These are phyloP conservation scores for Coccinonectria pachysandricola DNA, from an alignment of 2,329 filamentous ascomycete genomes.

Conservation along the genomic window DNA sequence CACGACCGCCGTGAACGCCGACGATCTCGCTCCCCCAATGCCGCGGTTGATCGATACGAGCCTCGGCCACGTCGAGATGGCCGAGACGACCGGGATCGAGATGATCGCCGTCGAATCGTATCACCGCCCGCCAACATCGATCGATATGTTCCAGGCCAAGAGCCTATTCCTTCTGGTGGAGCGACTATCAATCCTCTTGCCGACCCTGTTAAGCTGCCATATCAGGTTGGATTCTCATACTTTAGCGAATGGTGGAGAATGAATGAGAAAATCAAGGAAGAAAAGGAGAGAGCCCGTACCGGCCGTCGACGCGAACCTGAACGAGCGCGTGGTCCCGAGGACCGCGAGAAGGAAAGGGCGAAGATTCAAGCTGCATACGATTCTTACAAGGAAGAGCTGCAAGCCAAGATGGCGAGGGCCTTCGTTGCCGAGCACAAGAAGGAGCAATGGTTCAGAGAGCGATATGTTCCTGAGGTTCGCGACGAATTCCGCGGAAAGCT, in stretches of 20 bases:
- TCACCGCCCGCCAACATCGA: constrained; percentile 66
- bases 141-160: constrained; percentile 71
- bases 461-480: constrained; percentile 76
- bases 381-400: constrained; percentile 56
- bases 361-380: constrained; percentile 65
- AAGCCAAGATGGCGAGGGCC: constrained; percentile 69
- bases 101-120: constrained; percentile 52
- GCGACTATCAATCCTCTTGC: constrained; percentile 53
- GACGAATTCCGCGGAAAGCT: constrained; percentile 65
- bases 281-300: constrained; percentile 60
- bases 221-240: constrained; percentile 77
- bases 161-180: constrained; percentile 32
- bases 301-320: constrained; percentile 59
- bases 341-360: constrained; percentile 67
- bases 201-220: constrained; percentile 63
- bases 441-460: constrained; percentile 97
- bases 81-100: constrained; percentile 48
- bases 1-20: constrained; percentile 51
- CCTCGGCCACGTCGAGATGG: constrained; percentile 62
- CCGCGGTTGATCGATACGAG: constrained; percentile 65
- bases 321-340: constrained; percentile 55
- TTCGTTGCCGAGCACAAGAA: constrained; percentile 90
- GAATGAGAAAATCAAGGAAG: constrained; percentile 74
- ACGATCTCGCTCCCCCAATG: constrained; percentile 61
- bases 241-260: constrained; percentile 81